Evolutionary conservation across 371 early-diverging fungal genomes (phyloP).

Genomic region (Furculomyces boomerangus): DNA sequence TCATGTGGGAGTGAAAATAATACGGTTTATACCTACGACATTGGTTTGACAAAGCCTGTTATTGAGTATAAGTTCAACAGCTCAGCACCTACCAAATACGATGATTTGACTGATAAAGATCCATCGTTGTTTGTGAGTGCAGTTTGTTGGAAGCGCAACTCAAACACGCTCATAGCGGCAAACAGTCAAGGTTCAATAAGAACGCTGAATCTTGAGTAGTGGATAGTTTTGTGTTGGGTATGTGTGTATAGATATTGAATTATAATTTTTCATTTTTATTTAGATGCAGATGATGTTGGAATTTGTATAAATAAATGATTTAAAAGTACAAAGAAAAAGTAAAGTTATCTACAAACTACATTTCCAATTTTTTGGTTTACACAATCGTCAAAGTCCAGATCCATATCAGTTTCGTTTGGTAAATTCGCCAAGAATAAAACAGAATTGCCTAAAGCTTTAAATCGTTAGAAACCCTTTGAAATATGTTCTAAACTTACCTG

Average conservation of each 20-base stretch:
- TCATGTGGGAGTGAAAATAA: conserved; percentile 85
- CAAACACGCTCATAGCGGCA: conserved; percentile 59
- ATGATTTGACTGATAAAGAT: conserved; percentile 32
- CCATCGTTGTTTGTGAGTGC: conserved; percentile 69
- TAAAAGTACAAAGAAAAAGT: background rate
- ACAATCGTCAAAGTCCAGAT: background rate
- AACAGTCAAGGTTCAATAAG: conserved; percentile 79
- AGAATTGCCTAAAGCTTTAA: background rate
- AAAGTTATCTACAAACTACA: background rate
- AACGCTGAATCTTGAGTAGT: conserved; percentile 30
- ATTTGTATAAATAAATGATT: too few relatives aligned
- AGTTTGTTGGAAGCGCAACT: conserved; percentile 68
- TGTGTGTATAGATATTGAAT: too few relatives aligned
- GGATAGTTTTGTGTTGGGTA: too few relatives aligned
- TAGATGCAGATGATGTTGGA: too few relatives aligned
- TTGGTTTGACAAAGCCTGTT: conserved; percentile 44
- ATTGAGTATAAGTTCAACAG: conserved; percentile 54
- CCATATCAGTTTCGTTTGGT: background rate
- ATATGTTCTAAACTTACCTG: background rate
- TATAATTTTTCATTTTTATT: too few relatives aligned
- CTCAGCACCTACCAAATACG: conserved; percentile 31
- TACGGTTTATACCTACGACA: conserved; percentile 63
- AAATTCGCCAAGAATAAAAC: background rate
- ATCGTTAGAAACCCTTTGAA: background rate
- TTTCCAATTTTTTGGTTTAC: background rate